Base-by-base conservation (phyloP, 768 basidiomycete species). In the Lanmaoa pseudosensibilis region DNA sequence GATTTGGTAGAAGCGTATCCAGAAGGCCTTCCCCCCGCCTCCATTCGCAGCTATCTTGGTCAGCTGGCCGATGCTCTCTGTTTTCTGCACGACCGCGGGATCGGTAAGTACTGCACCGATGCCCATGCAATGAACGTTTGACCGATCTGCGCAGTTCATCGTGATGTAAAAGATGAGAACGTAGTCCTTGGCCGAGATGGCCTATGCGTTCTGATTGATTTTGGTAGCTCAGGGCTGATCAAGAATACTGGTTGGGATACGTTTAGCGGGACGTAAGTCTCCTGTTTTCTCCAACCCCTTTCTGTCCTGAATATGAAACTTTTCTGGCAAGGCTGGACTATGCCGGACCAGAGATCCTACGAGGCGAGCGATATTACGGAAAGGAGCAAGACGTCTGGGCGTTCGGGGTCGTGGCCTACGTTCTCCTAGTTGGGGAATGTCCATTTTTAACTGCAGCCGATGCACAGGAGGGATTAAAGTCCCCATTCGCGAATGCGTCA, bases 371-470 rank as follows among this genome's bases (percentile, higher is more conserved):
- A 48, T 99, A 99, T 71, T 82, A 90, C 60, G 97, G 96, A 36
- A 95, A 94, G 68, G 94, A 96, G 69, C 95, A 98, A 73, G 96
- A 99, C 64, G 90, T 98, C 3, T 99, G 96, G 95, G 96, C 96
- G 0, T 91, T 96, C 57, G 96, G 96, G 15, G 94, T 98, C 23
- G 93, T 99, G 21, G 94, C 88, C 13, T 99, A 94, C 71, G 96
- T 99, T 54, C 83, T 99, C 59, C 81, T 98, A 18, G 83, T 88
- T 21, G 92, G 93, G 7, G 93, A 96, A 75, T 95, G 93, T 66
- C 92, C 92, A 1, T 95, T 94, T 76, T 84, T 87, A 75, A 92
- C 90, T 18, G 88, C 94, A 1, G 88, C 86, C 38, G 95, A 98
- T 70, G 92, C 94, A 0, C 91, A 95, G 64, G 88, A 86, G 44